Conservation (phyloP, 78 protist genomes). For the Dictyostelium intermedium region DNA sequence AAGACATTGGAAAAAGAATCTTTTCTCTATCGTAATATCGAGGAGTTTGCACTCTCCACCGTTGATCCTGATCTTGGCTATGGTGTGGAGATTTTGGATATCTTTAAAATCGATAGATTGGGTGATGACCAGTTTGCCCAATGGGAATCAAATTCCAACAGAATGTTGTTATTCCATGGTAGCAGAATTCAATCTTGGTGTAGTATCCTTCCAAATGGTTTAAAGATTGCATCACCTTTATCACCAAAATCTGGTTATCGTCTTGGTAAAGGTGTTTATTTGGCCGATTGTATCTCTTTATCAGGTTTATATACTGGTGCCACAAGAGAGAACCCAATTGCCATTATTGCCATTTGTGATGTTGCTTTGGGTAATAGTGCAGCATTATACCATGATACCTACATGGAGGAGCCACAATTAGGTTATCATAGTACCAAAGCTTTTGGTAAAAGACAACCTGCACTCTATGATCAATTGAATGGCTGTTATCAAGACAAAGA, state of each 20-base stretch:
- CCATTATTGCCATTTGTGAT: slow-evolving; percentile 53
- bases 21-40: not conserved
- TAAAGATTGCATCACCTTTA: slow-evolving; percentile 95
- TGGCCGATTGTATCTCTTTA: slow-evolving; percentile 83
- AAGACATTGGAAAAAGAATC: not conserved
- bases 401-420: slow-evolving; percentile 39
- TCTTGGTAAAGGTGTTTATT: slow-evolving; percentile 96
- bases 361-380: slow-evolving; percentile 68
- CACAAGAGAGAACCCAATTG: not conserved
- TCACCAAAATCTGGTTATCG: slow-evolving; percentile 94
- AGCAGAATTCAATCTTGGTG: slow-evolving; percentile 85
- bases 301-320: slow-evolving; percentile 36
- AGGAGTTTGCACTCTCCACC: slow-evolving; percentile 20
- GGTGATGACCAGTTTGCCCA: slow-evolving; percentile 27
- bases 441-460: slow-evolving; percentile 56
- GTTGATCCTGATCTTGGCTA: not conserved
- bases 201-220: slow-evolving; percentile 89
- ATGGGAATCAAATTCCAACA: slow-evolving; percentile 62
- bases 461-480: not conserved
- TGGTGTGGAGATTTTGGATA: not conserved
- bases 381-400: slow-evolving; percentile 4
- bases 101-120: slow-evolving; percentile 6
- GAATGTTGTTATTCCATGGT: slow-evolving; percentile 95
- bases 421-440: slow-evolving; percentile 80
- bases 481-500: not conserved